These are phyloP conservation scores for Hura crepitans DNA, from an alignment of 441 rosid genomes.

Conservation along the genomic window DNA sequence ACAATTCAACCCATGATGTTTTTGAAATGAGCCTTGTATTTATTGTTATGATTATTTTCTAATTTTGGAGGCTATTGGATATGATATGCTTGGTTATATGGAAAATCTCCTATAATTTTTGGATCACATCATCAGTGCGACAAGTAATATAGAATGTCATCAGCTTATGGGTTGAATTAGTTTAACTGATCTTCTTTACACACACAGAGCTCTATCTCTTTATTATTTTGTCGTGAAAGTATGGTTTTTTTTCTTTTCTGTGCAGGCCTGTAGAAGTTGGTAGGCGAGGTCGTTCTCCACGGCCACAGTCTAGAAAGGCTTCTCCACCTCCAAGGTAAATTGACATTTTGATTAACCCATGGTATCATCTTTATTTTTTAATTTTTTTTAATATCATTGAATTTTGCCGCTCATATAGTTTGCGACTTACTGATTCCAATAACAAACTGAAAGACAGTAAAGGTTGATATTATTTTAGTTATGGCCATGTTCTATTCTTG, in stretches of 20 bases:
- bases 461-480: not conserved
- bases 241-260: conserved; percentile 6
- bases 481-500: not conserved
- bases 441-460: not conserved
- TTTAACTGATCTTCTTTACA: not conserved
- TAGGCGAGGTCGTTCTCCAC: conserved; percentile 71
- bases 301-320: conserved; percentile 51
- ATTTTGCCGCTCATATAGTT: not conserved
- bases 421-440: not conserved
- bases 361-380: not conserved
- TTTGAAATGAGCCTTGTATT: not conserved
- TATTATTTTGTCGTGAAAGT: no score
- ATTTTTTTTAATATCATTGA: not conserved
- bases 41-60: not conserved
- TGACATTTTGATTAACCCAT: not conserved
- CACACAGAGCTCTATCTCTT: not conserved
- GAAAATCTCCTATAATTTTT: not conserved
- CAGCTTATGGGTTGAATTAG: not conserved
- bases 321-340: conserved; percentile 74
- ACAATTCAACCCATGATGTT: not conserved
- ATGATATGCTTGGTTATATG: not conserved
- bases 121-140: not conserved
- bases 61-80: not conserved
- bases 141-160: no score
- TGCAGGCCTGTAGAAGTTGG: conserved; percentile 53